Percentiles rank a stretch among this genome's conserved stretches.
These are phyloP conservation scores for Sporisorium graminicola DNA, from an alignment of 1,284 basidiomycete species.

Conservation along the genomic window DNA sequence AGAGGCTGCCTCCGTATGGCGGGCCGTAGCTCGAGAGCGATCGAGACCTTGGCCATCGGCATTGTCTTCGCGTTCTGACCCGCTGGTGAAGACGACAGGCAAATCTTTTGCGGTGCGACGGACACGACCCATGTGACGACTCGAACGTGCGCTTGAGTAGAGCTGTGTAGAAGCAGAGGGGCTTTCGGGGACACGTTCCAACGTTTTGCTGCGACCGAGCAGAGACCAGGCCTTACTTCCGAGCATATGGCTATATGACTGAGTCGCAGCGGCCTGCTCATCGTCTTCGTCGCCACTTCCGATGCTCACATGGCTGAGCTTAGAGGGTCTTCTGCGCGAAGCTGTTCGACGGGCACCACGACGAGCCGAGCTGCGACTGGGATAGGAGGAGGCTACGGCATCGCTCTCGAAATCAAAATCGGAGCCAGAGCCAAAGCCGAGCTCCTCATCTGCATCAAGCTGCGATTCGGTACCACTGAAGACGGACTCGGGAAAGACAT, in stretches of 20 bases:
- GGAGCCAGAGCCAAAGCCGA: conserved; percentile 50
- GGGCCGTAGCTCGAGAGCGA: conserved; percentile 2
- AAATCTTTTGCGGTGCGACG: conserved; percentile 15
- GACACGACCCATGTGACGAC: conserved; percentile 17
- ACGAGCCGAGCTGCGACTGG: conserved; percentile 31
- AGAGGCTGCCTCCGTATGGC: conserved; percentile 2
- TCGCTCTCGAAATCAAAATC: conserved; percentile 53
- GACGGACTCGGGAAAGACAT: conserved; percentile 34
- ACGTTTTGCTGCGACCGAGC: conserved; percentile 19
- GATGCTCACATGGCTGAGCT: conserved; percentile 28
- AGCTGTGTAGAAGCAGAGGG: conserved; percentile 38
- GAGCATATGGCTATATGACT: conserved; percentile 25
- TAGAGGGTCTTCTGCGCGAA: conserved; percentile 28
- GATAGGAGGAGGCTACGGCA: conserved; percentile 38
- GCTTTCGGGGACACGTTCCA: conserved; percentile 30
- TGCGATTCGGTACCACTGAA: conserved; percentile 44
- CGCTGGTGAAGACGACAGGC: conserved; percentile 37
- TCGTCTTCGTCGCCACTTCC: conserved; percentile 37
- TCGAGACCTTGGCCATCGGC: not conserved
- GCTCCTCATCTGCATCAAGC: conserved; percentile 49
- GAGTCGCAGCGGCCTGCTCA: not conserved
- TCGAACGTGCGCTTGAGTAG: conserved; percentile 39
- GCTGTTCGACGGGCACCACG: conserved; percentile 10
- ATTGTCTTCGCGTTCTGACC: conserved; percentile 32
- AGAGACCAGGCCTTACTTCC: conserved; percentile 46